Conservation (phyloP, 2,329 filamentous ascomycete species). For the Chalaropsis thielavioides region DNA sequence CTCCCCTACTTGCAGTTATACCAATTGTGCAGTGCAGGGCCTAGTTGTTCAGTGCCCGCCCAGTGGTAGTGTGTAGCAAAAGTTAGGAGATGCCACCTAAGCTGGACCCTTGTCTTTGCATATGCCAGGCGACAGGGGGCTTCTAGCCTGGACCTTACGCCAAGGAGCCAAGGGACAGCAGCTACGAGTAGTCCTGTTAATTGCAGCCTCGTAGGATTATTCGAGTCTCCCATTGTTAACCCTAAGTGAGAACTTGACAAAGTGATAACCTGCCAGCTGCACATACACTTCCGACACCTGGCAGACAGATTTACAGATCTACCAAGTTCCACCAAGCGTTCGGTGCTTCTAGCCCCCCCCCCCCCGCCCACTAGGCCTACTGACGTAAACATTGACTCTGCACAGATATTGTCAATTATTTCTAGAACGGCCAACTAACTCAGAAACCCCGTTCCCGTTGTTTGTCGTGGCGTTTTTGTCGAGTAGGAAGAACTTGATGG, state of each 20-base stretch:
- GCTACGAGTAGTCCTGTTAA: neutral
- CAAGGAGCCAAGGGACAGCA: neutral
- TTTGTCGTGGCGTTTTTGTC: neutral
- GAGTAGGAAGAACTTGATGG: neutral
- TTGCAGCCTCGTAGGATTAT: neutral
- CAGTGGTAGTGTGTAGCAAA: neutral
- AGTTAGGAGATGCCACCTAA: constrained; percentile 11
- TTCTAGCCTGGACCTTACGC: no score
- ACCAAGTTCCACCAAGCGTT: neutral
- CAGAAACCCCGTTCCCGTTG: neutral
- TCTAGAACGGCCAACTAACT: neutral
- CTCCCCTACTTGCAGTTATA: no score
- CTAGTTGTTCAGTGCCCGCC: neutral
- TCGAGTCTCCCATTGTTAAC: neutral
- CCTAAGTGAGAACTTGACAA: neutral
- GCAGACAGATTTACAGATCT: neutral
- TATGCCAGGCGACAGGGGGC: neutral
- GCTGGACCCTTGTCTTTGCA: constrained; percentile 1
- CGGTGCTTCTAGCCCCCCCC: neutral
- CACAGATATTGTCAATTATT: neutral
- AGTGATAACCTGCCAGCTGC: neutral
- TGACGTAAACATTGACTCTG: constrained; percentile 1
- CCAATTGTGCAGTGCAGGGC: no score
- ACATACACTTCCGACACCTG: neutral
- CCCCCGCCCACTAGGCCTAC: neutral